These are phyloP conservation scores for Hemerocallis citrina DNA, from an alignment of 106 monocot species.

Conservation along the genomic window DNA sequence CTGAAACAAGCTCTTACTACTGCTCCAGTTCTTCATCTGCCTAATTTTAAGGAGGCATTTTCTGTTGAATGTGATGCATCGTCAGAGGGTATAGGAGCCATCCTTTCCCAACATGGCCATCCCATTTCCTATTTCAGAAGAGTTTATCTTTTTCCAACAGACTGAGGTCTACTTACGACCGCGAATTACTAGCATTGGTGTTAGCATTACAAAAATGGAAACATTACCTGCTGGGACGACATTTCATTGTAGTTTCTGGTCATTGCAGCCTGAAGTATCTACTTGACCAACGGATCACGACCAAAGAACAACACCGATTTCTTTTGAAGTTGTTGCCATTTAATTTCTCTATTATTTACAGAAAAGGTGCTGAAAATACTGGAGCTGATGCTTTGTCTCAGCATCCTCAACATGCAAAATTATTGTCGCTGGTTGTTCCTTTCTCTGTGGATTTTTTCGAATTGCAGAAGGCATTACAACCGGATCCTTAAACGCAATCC, in stretches of 20 bases:
- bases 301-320: neutral
- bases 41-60: neutral
- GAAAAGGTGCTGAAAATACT: neutral
- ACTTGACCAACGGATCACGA: neutral
- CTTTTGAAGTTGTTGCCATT: neutral
- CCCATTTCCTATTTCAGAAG: conserved; percentile 1
- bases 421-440: neutral
- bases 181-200: neutral
- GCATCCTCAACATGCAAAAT: neutral
- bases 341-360: neutral
- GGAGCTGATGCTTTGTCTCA: neutral
- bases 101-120: neutral
- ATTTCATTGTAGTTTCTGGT: neutral
- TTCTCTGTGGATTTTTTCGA: neutral
- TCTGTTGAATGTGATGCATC: neutral
- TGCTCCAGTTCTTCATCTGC: neutral
- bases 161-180: neutral
- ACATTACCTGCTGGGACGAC: neutral
- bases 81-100: neutral
- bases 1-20: neutral
- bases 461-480: neutral
- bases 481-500: neutral
- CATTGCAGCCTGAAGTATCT: neutral
- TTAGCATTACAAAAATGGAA: neutral
- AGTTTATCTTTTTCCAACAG: neutral